Evolutionary conservation across 2,329 filamentous ascomycete genomes (phyloP).

Genomic region (Trichoderma sp.): DNA sequence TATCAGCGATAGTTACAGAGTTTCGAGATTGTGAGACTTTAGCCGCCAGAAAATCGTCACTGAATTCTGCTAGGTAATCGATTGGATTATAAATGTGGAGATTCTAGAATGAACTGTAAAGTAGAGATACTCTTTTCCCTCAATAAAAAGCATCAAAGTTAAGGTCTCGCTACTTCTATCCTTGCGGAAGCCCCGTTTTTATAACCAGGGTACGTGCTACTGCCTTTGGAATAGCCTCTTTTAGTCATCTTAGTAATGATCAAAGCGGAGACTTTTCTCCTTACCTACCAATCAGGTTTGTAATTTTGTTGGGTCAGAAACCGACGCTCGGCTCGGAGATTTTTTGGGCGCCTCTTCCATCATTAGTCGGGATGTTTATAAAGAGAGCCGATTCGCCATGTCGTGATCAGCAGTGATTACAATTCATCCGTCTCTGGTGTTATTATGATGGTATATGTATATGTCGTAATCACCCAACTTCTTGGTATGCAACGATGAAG

Average conservation of each 20-base stretch:
- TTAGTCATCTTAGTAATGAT: not conserved
- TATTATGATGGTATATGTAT: not conserved
- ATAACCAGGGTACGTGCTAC: not conserved
- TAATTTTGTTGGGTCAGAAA: not conserved
- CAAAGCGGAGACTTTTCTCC: not conserved
- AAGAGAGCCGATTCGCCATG: not conserved
- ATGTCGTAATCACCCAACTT: not conserved
- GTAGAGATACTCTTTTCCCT: not conserved
- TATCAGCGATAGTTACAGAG: not conserved
- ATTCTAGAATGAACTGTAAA: not conserved
- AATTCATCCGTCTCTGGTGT: not conserved
- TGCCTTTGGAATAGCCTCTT: not conserved
- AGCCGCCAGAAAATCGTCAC: not conserved
- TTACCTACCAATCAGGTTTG: not conserved
- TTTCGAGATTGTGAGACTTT: not conserved
- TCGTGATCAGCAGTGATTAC: not conserved
- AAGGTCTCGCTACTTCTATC: not conserved
- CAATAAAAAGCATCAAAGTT: accelerated
- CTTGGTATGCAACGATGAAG: not conserved
- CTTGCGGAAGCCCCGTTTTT: not conserved
- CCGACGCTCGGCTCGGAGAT: not conserved
- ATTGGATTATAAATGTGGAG: not conserved
- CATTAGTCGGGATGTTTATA: not conserved
- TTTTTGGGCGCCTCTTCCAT: not conserved
- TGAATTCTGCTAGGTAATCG: not conserved